Conservation (phyloP, 495 filamentous ascomycete genomes). For the Astrothelium subdiscretum region DNA sequence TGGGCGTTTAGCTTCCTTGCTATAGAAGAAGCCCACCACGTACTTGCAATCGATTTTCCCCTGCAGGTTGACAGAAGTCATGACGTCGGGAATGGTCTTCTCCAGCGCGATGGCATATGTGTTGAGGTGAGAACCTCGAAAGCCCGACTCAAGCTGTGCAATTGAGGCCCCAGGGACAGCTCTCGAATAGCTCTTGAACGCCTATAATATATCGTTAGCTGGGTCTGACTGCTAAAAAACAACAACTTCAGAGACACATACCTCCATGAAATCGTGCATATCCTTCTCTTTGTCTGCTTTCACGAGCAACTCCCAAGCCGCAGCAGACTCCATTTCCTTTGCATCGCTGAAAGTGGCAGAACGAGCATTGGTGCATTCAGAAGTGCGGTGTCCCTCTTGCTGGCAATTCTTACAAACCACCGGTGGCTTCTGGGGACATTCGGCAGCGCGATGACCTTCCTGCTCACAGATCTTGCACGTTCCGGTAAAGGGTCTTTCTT, state of each 20-base stretch:
- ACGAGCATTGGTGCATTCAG: slow-evolving; percentile 58
- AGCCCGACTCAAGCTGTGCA: slow-evolving; percentile 57
- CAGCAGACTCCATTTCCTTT: slow-evolving; percentile 45
- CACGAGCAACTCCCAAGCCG: slow-evolving; percentile 58
- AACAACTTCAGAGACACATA: slow-evolving; percentile 27
- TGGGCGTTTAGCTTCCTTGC: slow-evolving; percentile 50
- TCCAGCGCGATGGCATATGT: slow-evolving; percentile 69
- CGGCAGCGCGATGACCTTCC: slow-evolving; percentile 56
- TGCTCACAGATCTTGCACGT: slow-evolving; percentile 62
- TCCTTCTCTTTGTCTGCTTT: slow-evolving; percentile 53
- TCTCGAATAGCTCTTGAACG: slow-evolving; percentile 62
- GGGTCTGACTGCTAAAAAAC: neutral
- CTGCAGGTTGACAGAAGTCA: slow-evolving; percentile 73
- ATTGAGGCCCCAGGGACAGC: slow-evolving; percentile 55
- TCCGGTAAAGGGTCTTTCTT: slow-evolving; percentile 45
- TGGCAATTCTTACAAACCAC: slow-evolving; percentile 65
- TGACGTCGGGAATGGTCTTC: slow-evolving; percentile 42
- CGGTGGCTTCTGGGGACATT: slow-evolving; percentile 58
- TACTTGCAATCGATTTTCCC: slow-evolving; percentile 69
- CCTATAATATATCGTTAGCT: slow-evolving; percentile 25
- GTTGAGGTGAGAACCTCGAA: slow-evolving; percentile 51
- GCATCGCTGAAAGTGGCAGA: slow-evolving; percentile 53
- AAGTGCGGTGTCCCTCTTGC: slow-evolving; percentile 52
- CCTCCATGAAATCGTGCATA: slow-evolving; percentile 61
- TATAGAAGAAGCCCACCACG: slow-evolving; percentile 56